Percentiles rank a stretch among this genome's conserved stretches.
Evolutionary conservation across 345 rosid genomes (phyloP).

Genomic region (Linum tenue): DNA sequence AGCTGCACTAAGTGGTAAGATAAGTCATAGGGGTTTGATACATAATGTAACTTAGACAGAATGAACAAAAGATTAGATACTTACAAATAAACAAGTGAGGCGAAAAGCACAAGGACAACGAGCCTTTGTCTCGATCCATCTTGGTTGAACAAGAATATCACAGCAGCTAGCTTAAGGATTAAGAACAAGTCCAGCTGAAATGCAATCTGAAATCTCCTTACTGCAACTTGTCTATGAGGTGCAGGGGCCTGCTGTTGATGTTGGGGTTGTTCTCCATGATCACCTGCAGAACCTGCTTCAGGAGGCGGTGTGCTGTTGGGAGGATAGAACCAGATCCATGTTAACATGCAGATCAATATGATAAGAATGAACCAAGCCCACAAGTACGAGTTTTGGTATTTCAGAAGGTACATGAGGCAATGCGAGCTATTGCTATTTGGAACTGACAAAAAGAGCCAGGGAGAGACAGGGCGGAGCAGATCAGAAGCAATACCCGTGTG

Average conservation of each 20-base stretch:
- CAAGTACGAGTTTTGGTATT: too few relatives aligned
- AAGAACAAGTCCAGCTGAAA: conserved; percentile 86
- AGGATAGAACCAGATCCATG: not conserved
- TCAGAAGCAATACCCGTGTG: too few relatives aligned
- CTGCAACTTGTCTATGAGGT: conserved; percentile 67
- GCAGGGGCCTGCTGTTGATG: conserved; percentile 52
- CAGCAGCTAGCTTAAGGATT: conserved; percentile 84
- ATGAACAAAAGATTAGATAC: conserved; percentile 19
- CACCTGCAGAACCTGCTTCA: conserved; percentile 35
- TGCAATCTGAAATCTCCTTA: conserved; percentile 84
- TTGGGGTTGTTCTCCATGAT: conserved; percentile 29
- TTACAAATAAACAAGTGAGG: conserved; percentile 83
- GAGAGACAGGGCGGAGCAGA: too few relatives aligned
- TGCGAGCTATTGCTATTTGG: too few relatives aligned
- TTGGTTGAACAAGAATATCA: conserved; percentile 89
- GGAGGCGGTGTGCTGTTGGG: conserved; percentile 24
- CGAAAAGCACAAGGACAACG: conserved; percentile 74
- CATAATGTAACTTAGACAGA: too few relatives aligned
- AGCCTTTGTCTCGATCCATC: conserved; percentile 96
- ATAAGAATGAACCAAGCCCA: not conserved
- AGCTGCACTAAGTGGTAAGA: too few relatives aligned
- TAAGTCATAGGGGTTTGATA: too few relatives aligned
- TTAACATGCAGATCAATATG: not conserved
- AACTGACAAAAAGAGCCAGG: too few relatives aligned
- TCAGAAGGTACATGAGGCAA: too few relatives aligned